Evolutionary conservation across 2,329 filamentous ascomycete genomes (phyloP).

Genomic region (Exophiala dermatitidis): DNA sequence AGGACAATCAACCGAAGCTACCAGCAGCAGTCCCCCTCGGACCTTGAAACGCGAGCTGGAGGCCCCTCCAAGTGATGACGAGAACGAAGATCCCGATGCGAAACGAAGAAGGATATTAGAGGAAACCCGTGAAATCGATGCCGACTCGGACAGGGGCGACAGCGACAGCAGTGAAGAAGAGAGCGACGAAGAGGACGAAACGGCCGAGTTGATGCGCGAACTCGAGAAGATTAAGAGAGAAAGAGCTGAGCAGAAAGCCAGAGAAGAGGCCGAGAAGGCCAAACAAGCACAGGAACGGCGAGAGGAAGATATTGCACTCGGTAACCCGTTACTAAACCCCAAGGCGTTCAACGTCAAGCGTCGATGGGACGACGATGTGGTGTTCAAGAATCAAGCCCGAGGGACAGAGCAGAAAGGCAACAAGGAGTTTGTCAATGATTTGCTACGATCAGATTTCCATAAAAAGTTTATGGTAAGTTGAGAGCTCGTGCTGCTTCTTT

Average conservation of each 20-base stretch:
- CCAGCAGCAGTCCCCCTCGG: slow-evolving; percentile 26
- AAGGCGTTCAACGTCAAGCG: slow-evolving; percentile 82
- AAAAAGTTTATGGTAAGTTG: slow-evolving; percentile 78
- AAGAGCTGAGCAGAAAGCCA: slow-evolving; percentile 70
- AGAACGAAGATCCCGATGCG: slow-evolving; percentile 64
- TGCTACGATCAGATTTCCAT: slow-evolving; percentile 92
- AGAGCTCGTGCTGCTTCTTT: background rate
- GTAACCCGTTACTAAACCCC: slow-evolving; percentile 82
- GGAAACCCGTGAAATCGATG: slow-evolving; percentile 81
- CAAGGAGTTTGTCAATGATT: slow-evolving; percentile 94
- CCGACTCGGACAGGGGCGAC: slow-evolving; percentile 56
- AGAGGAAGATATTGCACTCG: slow-evolving; percentile 81
- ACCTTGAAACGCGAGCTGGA: slow-evolving; percentile 60
- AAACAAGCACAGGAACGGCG: slow-evolving; percentile 73
- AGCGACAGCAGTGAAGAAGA: slow-evolving; percentile 58
- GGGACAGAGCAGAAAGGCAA: slow-evolving; percentile 87
- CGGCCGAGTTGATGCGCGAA: slow-evolving; percentile 83
- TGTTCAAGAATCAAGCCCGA: slow-evolving; percentile 97
- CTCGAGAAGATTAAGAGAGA: slow-evolving; percentile 90
- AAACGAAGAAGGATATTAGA: slow-evolving; percentile 83
- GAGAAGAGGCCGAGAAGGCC: slow-evolving; percentile 73
- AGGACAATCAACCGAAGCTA: slow-evolving; percentile 38
- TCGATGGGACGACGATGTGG: slow-evolving; percentile 95
- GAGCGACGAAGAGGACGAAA: slow-evolving; percentile 70
- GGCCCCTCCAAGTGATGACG: slow-evolving; percentile 38